Conservation (phyloP, 1,284 basidiomycete species). For the Trichosporon coremiiforme region DNA sequence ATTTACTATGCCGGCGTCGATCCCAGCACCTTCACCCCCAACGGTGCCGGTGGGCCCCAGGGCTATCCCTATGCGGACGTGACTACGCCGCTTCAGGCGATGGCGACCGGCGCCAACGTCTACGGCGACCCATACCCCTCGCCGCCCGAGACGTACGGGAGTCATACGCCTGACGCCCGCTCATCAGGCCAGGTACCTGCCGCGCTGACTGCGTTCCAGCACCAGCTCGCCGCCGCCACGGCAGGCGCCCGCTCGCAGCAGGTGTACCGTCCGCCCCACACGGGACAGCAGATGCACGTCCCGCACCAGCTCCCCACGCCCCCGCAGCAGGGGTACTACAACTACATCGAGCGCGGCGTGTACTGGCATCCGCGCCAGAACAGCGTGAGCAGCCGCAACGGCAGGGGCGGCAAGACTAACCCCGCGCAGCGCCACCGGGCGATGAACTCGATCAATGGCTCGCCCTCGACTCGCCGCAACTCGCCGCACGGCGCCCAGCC, state of each 20-base stretch:
- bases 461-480: conserved; percentile 19
- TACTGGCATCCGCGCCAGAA: conserved; percentile 22
- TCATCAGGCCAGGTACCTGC: conserved; percentile 4
- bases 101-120: conserved; percentile 14
- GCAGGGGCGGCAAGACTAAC: not conserved
- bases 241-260: not conserved
- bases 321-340: conserved; percentile 19
- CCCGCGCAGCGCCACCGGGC: conserved; percentile 20
- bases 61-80: conserved; percentile 21
- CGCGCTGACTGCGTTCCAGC: conserved; percentile 17
- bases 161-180: conserved; percentile 12
- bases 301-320: conserved; percentile 12
- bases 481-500: conserved; percentile 16
- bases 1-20: conserved; percentile 27
- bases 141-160: conserved; percentile 20
- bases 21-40: conserved; percentile 6
- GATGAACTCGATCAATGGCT: no score
- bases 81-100: conserved; percentile 24
- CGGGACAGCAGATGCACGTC: conserved; percentile 24
- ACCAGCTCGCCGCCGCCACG: conserved; percentile 6
- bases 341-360: conserved; percentile 13
- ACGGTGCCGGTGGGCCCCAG: conserved; percentile 9
- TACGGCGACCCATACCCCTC: conserved; percentile 28
- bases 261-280: conserved; percentile 24
- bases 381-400: conserved; percentile 7